A percentile compares a stretch with the other conserved stretches of the same genome.
phyloP scores from a whole-genome alignment of 208 protist species.

The Acanthamoeba culbertsoni region DNA sequence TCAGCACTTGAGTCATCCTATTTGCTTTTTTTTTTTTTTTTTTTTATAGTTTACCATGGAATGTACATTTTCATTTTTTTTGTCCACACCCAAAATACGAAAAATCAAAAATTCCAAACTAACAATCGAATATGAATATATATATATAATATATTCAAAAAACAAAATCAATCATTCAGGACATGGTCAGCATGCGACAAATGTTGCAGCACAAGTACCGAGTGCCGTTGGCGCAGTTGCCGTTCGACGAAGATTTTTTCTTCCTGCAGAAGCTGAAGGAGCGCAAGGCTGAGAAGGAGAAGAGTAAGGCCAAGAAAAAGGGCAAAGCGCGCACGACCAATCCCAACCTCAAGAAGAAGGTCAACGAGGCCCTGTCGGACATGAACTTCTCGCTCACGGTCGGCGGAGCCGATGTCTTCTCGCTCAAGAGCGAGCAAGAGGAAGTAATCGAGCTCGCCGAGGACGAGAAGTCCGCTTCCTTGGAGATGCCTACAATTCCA shows the following conservation, averaged over 20 bases:
- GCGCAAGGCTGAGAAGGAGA: neutral
- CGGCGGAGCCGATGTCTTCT: constrained; percentile 13
- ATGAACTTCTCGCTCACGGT: constrained; percentile 39
- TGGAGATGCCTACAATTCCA: constrained; percentile 11
- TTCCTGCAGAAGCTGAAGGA: constrained; percentile 16
- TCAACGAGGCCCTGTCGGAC: constrained; percentile 27
- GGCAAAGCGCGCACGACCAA: neutral
- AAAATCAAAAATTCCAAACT: too few species aligned
- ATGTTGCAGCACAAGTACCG: neutral
- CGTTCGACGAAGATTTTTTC: constrained; percentile 46
- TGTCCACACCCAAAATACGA: too few species aligned
- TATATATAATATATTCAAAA: too few species aligned
- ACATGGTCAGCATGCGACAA: constrained; percentile 47
- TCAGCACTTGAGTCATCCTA: neutral
- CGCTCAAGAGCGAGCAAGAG: constrained; percentile 13
- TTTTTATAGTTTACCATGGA: too few species aligned
- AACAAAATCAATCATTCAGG: too few species aligned
- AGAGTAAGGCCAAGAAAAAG: constrained; percentile 10
- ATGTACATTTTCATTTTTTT: too few species aligned
- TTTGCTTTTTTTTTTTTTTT: too few species aligned
- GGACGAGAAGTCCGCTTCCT: neutral
- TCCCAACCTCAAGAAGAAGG: constrained; percentile 43
- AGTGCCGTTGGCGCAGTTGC: constrained; percentile 32
- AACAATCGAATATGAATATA: too few species aligned
- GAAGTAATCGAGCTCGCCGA: neutral